Evolutionary conservation across 352 stramenopile genomes (phyloP).

Genomic region (Phytophthora uliginosa): DNA sequence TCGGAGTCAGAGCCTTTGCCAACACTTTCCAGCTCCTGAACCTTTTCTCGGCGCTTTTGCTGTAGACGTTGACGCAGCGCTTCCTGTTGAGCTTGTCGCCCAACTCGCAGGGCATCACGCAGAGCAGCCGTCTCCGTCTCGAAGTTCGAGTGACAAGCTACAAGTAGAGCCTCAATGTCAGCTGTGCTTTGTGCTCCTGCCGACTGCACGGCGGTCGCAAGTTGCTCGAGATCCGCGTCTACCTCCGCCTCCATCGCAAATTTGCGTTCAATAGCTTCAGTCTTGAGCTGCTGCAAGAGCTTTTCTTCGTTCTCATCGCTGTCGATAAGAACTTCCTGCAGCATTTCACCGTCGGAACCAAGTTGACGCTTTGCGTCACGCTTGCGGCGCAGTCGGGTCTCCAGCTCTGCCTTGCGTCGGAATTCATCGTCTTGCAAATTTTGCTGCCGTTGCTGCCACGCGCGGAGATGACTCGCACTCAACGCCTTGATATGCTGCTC

Average conservation of each 20-base stretch:
- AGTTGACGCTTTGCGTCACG: constrained; percentile 13
- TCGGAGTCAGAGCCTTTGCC: not conserved
- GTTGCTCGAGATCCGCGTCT: constrained; percentile 36
- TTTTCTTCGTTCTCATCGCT: constrained; percentile 19
- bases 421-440: constrained; percentile 37
- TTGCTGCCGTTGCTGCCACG: constrained; percentile 37
- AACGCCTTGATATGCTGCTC: constrained; percentile 47
- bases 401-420: constrained; percentile 25
- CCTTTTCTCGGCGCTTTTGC: constrained; percentile 16
- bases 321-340: not conserved
- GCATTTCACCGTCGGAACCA: not conserved
- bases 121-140: constrained; percentile 37
- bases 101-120: constrained; percentile 16
- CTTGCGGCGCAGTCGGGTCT: constrained; percentile 26
- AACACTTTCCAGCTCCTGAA: constrained; percentile 13
- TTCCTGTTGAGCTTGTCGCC: constrained; percentile 33
- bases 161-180: constrained; percentile 43
- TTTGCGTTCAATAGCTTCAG: constrained; percentile 21
- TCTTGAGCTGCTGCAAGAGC: constrained; percentile 27
- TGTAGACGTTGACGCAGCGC: constrained; percentile 29
- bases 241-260: constrained; percentile 32
- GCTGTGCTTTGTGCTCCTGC: constrained; percentile 19
- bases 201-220: constrained; percentile 34
- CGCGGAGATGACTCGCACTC: constrained; percentile 30
- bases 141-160: constrained; percentile 33